Evolutionary conservation across 495 filamentous ascomycete species (phyloP), one percentile per base, ranked within the genome.

Genomic region (Antarctomyces pellizariae): DNA sequence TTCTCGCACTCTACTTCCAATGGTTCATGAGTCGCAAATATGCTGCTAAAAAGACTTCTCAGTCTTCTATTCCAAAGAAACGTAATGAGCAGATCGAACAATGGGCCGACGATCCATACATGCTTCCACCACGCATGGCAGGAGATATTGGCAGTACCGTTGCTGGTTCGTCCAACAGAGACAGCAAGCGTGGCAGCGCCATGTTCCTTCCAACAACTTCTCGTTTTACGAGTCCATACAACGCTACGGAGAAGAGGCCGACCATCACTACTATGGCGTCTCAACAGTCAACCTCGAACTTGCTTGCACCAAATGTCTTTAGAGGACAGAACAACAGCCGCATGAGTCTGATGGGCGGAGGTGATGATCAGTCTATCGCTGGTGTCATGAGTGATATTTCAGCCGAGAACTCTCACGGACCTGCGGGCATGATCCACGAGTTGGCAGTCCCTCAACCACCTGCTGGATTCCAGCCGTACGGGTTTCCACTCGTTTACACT

Each of bases 81-180:
- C 67, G 89, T 23, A 71, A 84, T 30, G 71, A 78, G 33, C 78
- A 95, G 45, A 99, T 99, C 31, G 89, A 99, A 48, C 84, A 93
- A 36, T 99, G 89, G 89, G 73, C 69, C 7, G 83, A 99, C 33
- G 89, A 99, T 37, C 95, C 95, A 39, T 93, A 95, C 41, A 71
- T 79, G 15, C 73, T 82, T 7, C 77, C 78, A 2, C 76, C 77
- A 31, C 71, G 78, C 25, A 53, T 92, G 34, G 53, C 62, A 1
- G 61, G 61, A 2, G 83, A 92, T 33, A 50, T 67, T 26, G 57
- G 56, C 3, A 63, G 57, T 43, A 58, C 63, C 36, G 50, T 61
- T 30, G 54, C 48, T 19, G 54, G 57, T 6, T n/a, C n/a, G n/a
- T 62, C 63, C 6, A 78, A 86, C 35, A 60, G 74, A 18, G 49